These are phyloP conservation scores for Gossypium gossypioides DNA, from an alignment of 441 rosid genomes.

Conservation along the genomic window DNA sequence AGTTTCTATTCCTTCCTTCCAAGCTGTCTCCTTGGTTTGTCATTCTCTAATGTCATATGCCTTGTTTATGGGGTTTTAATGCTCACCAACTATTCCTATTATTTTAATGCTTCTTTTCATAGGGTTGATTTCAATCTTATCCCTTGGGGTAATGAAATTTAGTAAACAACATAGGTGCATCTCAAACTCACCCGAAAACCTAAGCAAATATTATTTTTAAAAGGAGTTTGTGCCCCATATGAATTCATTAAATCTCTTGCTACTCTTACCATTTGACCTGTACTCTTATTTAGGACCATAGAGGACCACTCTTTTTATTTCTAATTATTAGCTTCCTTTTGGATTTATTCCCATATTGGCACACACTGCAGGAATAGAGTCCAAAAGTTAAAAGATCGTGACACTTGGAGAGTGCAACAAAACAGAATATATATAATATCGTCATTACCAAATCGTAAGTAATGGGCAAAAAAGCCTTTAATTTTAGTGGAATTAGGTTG, in stretches of 20 bases:
- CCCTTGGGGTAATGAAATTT: background rate
- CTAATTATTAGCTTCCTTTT: background rate
- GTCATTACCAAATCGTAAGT: background rate
- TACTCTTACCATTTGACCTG: background rate
- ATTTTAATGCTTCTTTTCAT: background rate
- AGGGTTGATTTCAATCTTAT: background rate
- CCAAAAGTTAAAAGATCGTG: background rate
- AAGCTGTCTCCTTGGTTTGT: background rate
- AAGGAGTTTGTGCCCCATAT: background rate
- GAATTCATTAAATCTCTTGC: background rate
- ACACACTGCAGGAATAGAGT: background rate
- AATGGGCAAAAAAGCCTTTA: background rate
- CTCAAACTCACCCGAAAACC: background rate
- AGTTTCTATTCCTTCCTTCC: slow-evolving; percentile 7
- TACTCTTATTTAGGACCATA: background rate
- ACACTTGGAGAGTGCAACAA: background rate
- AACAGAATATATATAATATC: background rate
- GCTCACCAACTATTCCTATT: background rate
- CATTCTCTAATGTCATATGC: background rate
- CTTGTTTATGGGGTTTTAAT: background rate
- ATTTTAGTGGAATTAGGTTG: background rate
- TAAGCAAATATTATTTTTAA: background rate
- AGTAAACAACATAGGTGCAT: background rate
- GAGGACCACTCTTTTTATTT: background rate
- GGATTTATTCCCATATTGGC: background rate